A percentile compares a stretch with the other conserved stretches of the same genome.
phyloP scores from a whole-genome alignment of 306 rosid species.

The Cicer chorassanicum region DNA sequence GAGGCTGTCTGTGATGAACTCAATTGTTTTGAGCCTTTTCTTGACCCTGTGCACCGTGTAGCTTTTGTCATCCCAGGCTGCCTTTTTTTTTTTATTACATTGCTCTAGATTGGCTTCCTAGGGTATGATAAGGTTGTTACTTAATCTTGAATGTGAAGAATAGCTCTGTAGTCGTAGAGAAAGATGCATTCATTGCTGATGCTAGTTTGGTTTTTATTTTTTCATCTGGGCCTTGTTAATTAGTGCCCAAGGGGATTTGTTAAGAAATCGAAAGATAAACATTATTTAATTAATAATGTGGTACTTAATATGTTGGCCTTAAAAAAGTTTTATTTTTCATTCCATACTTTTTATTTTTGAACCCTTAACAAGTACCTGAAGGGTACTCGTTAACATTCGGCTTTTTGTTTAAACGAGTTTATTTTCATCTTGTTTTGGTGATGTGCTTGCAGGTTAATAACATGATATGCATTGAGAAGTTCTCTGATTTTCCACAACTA shows the following conservation, averaged over 20 bases:
- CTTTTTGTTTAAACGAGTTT: not conserved
- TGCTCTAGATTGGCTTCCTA: not conserved
- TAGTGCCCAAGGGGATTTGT: not conserved
- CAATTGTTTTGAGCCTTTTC: not conserved
- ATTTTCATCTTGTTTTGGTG: slow-evolving; percentile 22
- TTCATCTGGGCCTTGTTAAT: not conserved
- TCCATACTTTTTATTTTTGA: not conserved
- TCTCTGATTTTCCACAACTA: slow-evolving; percentile 80
- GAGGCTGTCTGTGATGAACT: not conserved
- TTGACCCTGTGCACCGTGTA: not conserved
- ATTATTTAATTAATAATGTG: not conserved
- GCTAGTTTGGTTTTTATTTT: not conserved
- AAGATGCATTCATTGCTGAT: not conserved
- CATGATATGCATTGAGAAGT: slow-evolving; percentile 78
- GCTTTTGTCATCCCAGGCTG: not conserved
- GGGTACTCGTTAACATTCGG: not conserved
- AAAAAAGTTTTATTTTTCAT: not conserved
- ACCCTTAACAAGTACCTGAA: not conserved
- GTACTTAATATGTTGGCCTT: slow-evolving; percentile 1
- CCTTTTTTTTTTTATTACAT: not conserved
- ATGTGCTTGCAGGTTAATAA: slow-evolving; percentile 65
- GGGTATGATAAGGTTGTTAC: not conserved
- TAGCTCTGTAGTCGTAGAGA: not conserved
- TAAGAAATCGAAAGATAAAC: not conserved
- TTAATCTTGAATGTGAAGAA: not conserved